phyloP scores from a whole-genome alignment of 768 basidiomycete genomes.

The Collybia nuda region DNA sequence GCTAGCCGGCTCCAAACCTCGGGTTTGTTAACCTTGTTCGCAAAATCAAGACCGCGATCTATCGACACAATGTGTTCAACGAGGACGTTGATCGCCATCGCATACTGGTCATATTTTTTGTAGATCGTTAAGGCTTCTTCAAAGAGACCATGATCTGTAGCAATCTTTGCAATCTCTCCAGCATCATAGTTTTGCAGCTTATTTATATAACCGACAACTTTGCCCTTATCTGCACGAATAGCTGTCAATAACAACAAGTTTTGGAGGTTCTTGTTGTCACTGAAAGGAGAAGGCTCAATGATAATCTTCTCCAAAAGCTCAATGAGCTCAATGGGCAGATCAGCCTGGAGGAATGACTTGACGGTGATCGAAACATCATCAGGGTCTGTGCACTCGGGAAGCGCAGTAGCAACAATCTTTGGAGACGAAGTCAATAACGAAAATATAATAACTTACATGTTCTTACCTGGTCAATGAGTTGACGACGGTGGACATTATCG shows the following conservation, averaged over 20 bases:
- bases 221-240: slow-evolving; percentile 96
- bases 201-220: slow-evolving; percentile 97
- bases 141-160: slow-evolving; percentile 91
- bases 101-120: slow-evolving; percentile 96
- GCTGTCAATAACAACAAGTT: slow-evolving; percentile 94
- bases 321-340: slow-evolving; percentile 95
- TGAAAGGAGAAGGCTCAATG: slow-evolving; percentile 95
- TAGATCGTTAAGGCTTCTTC: slow-evolving; percentile 98
- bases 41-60: slow-evolving; percentile 94
- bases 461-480: slow-evolving; percentile 85
- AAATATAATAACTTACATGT: neutral
- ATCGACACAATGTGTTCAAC: slow-evolving; percentile 98
- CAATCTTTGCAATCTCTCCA: slow-evolving; percentile 94
- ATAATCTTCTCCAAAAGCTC: slow-evolving; percentile 99
- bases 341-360: slow-evolving; percentile 96
- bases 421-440: neutral
- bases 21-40: slow-evolving; percentile 93
- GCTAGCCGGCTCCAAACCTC: slow-evolving; percentile 97
- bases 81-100: slow-evolving; percentile 93
- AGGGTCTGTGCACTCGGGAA: slow-evolving; percentile 96
- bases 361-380: slow-evolving; percentile 99
- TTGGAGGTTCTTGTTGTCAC: slow-evolving; percentile 95
- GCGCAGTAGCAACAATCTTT: slow-evolving; percentile 89
- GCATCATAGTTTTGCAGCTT: slow-evolving; percentile 95
- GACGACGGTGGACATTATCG: slow-evolving; percentile 90